Conservation (phyloP, 371 early-diverging fungal species). For the Rhizopus stolonifer region DNA sequence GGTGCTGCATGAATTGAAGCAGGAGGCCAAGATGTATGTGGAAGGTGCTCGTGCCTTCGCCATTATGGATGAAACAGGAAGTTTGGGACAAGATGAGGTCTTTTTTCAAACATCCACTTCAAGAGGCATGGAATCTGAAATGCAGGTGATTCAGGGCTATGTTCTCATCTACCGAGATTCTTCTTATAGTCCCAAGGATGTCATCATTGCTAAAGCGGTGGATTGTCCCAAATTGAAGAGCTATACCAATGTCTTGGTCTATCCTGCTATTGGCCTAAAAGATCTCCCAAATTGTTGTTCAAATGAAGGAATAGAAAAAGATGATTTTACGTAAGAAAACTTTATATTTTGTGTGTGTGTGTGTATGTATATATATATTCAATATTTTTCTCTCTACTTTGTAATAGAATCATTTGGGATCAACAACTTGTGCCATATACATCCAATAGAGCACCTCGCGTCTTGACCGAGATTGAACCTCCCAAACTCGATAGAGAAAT, state of each 20-base stretch:
- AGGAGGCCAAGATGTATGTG: conserved; percentile 60
- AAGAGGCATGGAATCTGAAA: not conserved
- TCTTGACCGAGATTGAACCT: not conserved
- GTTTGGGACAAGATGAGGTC: conserved; percentile 61
- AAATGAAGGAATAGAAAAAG: conserved; percentile 83
- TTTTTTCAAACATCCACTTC: conserved; percentile 49
- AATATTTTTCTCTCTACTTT: too few species aligned
- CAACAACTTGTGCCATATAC: conserved; percentile 45
- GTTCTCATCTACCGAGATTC: conserved; percentile 65
- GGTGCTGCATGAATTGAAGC: conserved; percentile 53
- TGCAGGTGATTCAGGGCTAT: conserved; percentile 37
- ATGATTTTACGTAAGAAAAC: conserved; percentile 52
- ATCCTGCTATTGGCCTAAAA: conserved; percentile 65
- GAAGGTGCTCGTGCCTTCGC: conserved; percentile 65
- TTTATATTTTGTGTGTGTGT: too few species aligned
- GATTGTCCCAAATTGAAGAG: conserved; percentile 55
- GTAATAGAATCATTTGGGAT: conserved; percentile 70
- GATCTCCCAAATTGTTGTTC: conserved; percentile 72
- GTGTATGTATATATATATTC: too few species aligned
- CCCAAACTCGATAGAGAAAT: conserved; percentile 2
- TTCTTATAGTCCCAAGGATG: conserved; percentile 77
- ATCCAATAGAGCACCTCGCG: not conserved
- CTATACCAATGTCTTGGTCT: conserved; percentile 73
- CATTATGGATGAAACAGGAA: conserved; percentile 72
- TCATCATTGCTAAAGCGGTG: conserved; percentile 64